Percentiles rank a stretch among this genome's conserved stretches.
Conservation (phyloP, 768 basidiomycete genomes). For the Mycena polygramma region DNA sequence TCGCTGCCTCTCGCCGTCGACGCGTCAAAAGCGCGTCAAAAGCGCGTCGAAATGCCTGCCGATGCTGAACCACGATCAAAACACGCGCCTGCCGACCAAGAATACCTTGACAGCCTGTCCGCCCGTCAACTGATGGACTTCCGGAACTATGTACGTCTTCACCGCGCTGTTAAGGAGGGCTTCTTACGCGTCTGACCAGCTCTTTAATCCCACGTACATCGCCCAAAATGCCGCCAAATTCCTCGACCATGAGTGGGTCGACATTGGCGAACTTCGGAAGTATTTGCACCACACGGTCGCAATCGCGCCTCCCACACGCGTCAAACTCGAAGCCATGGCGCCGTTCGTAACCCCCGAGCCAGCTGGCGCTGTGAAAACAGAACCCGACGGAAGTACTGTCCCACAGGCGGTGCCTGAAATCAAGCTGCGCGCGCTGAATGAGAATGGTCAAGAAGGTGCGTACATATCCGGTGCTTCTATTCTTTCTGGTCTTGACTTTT, state of each 20-base stretch:
- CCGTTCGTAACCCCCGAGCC: no score
- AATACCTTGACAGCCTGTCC: neutral
- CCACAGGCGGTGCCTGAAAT: neutral
- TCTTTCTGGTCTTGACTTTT: no score
- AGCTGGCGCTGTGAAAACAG: no score
- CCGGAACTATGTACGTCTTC: no score
- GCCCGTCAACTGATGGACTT: neutral
- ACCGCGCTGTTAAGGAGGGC: no score
- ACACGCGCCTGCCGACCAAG: no score
- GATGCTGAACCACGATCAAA: neutral
- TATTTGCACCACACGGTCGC: slow-evolving; percentile 7
- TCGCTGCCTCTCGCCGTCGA: neutral
- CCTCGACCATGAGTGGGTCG: slow-evolving; percentile 4
- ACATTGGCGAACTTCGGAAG: neutral
- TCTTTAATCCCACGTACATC: slow-evolving; percentile 8
- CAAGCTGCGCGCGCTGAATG: neutral
- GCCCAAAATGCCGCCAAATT: slow-evolving; percentile 5
- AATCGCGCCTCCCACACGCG: neutral
- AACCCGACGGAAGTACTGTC: no score
- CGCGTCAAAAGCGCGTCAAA: neutral
- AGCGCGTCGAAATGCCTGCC: neutral
- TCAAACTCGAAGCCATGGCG: slow-evolving; percentile 14
- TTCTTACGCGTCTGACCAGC: neutral
- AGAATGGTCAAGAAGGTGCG: neutral
- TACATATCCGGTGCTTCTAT: no score